phyloP scores from a whole-genome alignment of 2,329 filamentous ascomycete species.

The Sarocladium brachiariae region DNA sequence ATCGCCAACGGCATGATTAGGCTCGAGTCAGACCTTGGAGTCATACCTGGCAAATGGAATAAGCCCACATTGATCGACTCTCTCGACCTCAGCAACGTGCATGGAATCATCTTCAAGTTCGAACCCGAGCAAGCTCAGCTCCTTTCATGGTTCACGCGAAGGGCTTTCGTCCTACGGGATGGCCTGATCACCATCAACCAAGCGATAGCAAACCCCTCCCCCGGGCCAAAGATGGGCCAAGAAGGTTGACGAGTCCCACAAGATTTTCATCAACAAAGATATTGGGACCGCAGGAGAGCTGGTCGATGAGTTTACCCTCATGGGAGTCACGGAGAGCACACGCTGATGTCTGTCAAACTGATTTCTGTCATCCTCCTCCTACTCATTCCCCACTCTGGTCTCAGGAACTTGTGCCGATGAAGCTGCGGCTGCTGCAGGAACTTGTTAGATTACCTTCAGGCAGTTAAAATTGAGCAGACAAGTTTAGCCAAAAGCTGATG shows the following conservation, averaged over 20 bases:
- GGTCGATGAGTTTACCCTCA: neutral
- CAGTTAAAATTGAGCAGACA: too few species aligned
- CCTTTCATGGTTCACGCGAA: neutral
- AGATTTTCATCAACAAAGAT: slow-evolving; percentile 10
- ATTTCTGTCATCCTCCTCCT: too few species aligned
- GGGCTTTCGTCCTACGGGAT: neutral
- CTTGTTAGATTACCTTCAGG: too few species aligned
- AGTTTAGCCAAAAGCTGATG: too few species aligned
- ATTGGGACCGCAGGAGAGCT: slow-evolving; percentile 1
- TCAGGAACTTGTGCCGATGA: too few species aligned
- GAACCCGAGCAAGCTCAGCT: neutral
- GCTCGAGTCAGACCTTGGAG: neutral
- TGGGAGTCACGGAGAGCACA: neutral
- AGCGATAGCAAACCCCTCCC: neutral
- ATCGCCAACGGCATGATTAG: neutral
- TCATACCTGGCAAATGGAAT: neutral
- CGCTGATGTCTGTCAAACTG: neutral
- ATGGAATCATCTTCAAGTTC: neutral
- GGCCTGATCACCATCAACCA: neutral
- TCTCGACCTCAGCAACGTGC: neutral
- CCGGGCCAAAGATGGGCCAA: neutral
- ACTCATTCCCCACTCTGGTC: too few species aligned
- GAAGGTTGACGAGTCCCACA: neutral
- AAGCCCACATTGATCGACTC: neutral
- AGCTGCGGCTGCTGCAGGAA: too few species aligned